Percentiles rank a stretch among this genome's conserved stretches.
phyloP scores from a whole-genome alignment of 176 grass and related monocot species.

The Dactylis glomerata region DNA sequence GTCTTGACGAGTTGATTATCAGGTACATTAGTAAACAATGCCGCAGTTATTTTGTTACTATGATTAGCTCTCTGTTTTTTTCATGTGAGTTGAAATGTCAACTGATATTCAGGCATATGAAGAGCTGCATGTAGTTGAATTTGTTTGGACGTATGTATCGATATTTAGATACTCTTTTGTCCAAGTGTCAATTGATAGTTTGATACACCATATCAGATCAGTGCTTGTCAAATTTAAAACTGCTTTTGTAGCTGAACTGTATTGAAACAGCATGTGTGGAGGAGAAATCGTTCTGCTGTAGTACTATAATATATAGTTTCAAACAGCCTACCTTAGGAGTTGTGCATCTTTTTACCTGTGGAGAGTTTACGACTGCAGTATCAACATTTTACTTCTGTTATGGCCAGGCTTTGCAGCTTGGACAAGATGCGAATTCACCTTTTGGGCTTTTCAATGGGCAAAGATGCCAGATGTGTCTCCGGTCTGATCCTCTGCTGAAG shows the following conservation, averaged over 20 bases:
- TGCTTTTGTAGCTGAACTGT: not conserved
- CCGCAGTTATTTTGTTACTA: not conserved
- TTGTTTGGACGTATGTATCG: not conserved
- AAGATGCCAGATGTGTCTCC: slow-evolving; percentile 98
- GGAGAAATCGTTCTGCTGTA: not conserved
- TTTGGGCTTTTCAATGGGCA: slow-evolving; percentile 82
- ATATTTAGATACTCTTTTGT: not conserved
- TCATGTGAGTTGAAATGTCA: not conserved
- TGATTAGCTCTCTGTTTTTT: not conserved
- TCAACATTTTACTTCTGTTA: slow-evolving; percentile 8
- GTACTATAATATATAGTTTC: not conserved
- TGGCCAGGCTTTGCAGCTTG: slow-evolving; percentile 83
- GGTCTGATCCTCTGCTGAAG: slow-evolving; percentile 82
- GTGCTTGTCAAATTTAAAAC: not conserved
- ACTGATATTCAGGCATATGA: not conserved
- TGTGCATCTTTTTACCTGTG: not conserved
- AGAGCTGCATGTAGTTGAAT: not conserved
- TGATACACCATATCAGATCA: not conserved
- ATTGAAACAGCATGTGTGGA: not conserved
- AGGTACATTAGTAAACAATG: not conserved
- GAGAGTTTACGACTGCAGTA: too few species aligned
- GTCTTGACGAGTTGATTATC: not conserved
- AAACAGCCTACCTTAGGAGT: not conserved
- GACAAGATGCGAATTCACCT: slow-evolving; percentile 72
- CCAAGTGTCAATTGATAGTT: not conserved